These are phyloP conservation scores for Phoenix roebelenii DNA, from an alignment of 176 grass and related monocot species.

Conservation along the genomic window DNA sequence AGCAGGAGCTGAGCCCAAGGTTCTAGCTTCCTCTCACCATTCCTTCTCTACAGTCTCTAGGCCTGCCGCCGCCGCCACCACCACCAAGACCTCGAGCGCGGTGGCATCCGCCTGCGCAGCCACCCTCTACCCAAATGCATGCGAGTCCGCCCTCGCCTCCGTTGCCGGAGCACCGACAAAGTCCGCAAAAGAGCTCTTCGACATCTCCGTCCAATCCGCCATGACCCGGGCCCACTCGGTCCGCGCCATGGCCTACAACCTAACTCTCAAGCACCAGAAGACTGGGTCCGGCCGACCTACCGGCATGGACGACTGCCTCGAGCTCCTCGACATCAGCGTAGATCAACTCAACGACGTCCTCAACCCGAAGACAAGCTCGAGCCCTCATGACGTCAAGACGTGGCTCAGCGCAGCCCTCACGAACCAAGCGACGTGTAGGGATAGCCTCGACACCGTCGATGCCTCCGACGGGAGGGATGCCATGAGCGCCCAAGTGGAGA, in stretches of 20 bases:
- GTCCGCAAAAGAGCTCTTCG: conserved; percentile 27
- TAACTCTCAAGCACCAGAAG: conserved; percentile 19
- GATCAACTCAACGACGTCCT: conserved; percentile 47
- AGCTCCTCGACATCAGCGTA: conserved; percentile 61
- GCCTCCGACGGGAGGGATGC: conserved; percentile 16
- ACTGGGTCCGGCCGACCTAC: background rate
- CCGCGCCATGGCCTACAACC: conserved; percentile 41
- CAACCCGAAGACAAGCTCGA: background rate
- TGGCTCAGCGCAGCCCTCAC: conserved; percentile 92
- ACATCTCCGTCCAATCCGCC: conserved; percentile 62
- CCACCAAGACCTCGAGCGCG: background rate
- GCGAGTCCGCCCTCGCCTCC: conserved; percentile 43
- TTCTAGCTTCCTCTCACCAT: background rate
- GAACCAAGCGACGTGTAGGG: conserved; percentile 75
- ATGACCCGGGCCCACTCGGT: conserved; percentile 37
- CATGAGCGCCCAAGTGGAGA: conserved; percentile 29
- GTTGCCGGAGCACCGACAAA: background rate
- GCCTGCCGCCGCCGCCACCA: background rate
- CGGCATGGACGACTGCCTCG: conserved; percentile 54
- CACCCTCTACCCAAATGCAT: conserved; percentile 50
- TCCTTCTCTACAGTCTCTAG: background rate
- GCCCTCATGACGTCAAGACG: conserved; percentile 36
- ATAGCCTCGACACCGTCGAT: conserved; percentile 37
- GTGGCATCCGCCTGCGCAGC: conserved; percentile 37
- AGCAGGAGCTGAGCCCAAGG: background rate